Base-by-base conservation (phyloP, 306 rosid genomes). In the Abrus pulchellus region DNA sequence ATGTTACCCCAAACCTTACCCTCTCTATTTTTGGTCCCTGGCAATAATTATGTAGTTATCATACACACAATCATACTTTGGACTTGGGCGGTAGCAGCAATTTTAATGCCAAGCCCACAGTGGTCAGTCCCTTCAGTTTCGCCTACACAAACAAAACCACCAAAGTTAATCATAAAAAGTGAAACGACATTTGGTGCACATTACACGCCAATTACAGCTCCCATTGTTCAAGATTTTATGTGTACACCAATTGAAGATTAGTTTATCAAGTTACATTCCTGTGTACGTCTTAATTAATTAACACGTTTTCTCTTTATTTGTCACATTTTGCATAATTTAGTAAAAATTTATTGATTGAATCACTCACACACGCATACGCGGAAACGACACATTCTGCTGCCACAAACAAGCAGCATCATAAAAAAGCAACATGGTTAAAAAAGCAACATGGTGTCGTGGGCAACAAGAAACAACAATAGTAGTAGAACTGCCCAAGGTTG, bases 401-500 rank as follows among this genome's bases (percentile, higher is more conserved):
- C 80, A 40, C 34, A 38, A 38, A n/a, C 64, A 38, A 68, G 27
- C 53, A 64, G 48, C 53, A 34, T 57, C 13, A 55, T n/a, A 32
- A 59, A 55, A 41, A 44, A 12, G 38, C 32, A 74, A 53, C 3
- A 45, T 34, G 30, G 62, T 79, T n/a, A 32, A 59, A 55, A 41
- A 44, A 12, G 38, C 32, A 74, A 53, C 3, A 45, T 34, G 30
- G 62, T 79, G 76, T 57, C 83, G 79, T 80, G 45, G 41, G 64
- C 83, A 63, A 64, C 69, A 76, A 83, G 78, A 80, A 80, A 79
- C 52, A 33, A 75, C 77, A 69, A 73, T 65, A 83, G 74, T 65
- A 83, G 74, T 76, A 13, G 83, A 72, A 80, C 67, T 71, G 67
- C 61, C 61, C 45, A 71, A 86, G 53, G 77, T 43, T 9, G 69